Conservation (phyloP, 805 yeast genomes). For the Saccharomycopsis synnaedendra region DNA sequence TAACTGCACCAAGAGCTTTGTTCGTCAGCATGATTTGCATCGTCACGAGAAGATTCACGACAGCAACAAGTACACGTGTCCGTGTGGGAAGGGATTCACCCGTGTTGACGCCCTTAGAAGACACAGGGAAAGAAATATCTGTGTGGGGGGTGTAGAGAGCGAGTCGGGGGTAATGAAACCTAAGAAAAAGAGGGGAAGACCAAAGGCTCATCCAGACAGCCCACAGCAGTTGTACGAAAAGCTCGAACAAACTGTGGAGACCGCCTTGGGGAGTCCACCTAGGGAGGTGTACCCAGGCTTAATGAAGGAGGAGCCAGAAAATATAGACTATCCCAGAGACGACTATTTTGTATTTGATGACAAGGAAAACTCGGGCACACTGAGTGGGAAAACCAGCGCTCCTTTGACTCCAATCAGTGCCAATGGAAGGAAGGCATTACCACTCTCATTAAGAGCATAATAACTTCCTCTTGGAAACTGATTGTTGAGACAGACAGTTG, state of each 20-base stretch:
- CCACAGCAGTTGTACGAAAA: constrained; percentile 1
- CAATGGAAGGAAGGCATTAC: constrained; percentile 1
- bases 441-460: background rate
- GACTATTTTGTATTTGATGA: background rate
- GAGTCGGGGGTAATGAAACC: constrained; percentile 23
- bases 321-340: background rate
- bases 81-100: constrained; percentile 90
- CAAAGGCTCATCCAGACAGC: constrained; percentile 16
- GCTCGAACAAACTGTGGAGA: constrained; percentile 11
- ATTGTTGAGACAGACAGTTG: too few species aligned
- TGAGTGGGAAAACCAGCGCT: constrained; percentile 3
- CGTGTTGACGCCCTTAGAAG: constrained; percentile 81
- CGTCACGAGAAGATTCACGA: constrained; percentile 84
- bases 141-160: constrained; percentile 56
- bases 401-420: constrained; percentile 6
- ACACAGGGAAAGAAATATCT: constrained; percentile 70
- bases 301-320: background rate
- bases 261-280: background rate
- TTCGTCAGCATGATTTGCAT: constrained; percentile 87
- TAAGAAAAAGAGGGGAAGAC: constrained; percentile 27
- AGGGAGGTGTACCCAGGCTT: background rate
- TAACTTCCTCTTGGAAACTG: too few species aligned
- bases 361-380: constrained; percentile 7
- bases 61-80: constrained; percentile 52
- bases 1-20: constrained; percentile 75